Percentiles rank a stretch among this genome's conserved stretches.
phyloP scores from a whole-genome alignment of 176 grass and related monocot species.

The Pontederia crassipes region DNA sequence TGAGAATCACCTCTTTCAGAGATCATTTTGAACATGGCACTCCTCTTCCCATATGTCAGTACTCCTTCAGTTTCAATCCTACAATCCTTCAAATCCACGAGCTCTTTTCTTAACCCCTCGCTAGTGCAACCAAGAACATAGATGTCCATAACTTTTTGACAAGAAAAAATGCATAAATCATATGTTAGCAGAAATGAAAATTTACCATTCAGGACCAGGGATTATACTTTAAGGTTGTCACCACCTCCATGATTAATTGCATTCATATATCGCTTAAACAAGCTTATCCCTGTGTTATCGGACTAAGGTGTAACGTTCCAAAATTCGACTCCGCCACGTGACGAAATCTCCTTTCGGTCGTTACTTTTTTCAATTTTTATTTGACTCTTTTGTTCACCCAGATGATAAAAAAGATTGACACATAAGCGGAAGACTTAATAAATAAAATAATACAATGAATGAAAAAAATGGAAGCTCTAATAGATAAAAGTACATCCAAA shows the following conservation, averaged over 20 bases:
- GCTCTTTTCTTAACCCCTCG: constrained; percentile 83
- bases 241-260: constrained; percentile 62
- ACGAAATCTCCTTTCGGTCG: too few species aligned
- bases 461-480: too few species aligned
- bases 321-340: too few species aligned
- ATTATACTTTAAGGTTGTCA: constrained; percentile 48
- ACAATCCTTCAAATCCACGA: constrained; percentile 69
- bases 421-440: too few species aligned
- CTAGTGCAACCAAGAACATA: constrained; percentile 87
- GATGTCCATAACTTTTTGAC: constrained; percentile 67
- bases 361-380: too few species aligned
- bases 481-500: too few species aligned
- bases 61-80: constrained; percentile 60
- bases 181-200: background rate
- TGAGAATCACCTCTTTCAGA: constrained; percentile 43
- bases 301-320: constrained; percentile 27
- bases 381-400: too few species aligned
- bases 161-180: constrained; percentile 20
- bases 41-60: constrained; percentile 40
- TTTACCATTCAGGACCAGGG: constrained; percentile 17
- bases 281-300: constrained; percentile 59
- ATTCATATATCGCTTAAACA: constrained; percentile 86
- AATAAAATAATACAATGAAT: too few species aligned
- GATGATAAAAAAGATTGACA: too few species aligned
- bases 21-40: constrained; percentile 55